These are phyloP conservation scores for Camellia sinensis DNA, from an alignment of 148 eudicot species.

Conservation along the genomic window DNA sequence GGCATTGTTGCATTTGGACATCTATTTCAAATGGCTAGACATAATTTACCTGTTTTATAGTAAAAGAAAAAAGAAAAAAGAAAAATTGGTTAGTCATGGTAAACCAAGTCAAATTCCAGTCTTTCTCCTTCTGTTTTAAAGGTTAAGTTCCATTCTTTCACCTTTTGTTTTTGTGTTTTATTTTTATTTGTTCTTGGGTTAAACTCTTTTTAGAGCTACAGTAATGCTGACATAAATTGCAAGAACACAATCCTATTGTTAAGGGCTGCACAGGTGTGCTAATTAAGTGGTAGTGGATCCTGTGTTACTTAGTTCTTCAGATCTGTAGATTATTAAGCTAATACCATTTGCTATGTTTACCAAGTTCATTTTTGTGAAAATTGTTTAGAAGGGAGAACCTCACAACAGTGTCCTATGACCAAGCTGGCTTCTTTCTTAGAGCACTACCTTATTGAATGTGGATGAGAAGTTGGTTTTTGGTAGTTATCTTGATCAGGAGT, in stretches of 20 bases:
- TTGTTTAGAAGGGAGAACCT: not conserved
- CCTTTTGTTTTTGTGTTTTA: not conserved
- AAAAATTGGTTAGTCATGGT: not conserved
- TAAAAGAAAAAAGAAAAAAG: not conserved
- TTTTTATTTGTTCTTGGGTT: not conserved
- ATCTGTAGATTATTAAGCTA: not conserved
- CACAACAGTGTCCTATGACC: not conserved
- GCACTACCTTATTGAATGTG: not conserved
- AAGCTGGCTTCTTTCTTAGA: not conserved
- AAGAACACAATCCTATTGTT: not conserved
- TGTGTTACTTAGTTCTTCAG: not conserved
- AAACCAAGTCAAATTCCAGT: too few relatives aligned
- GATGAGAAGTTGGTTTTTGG: not conserved
- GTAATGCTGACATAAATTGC: not conserved
- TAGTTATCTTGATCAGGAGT: too few relatives aligned
- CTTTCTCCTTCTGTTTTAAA: too few relatives aligned
- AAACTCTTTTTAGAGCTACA: not conserved
- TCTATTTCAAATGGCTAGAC: not conserved
- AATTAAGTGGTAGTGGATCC: not conserved
- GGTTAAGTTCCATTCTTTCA: not conserved
- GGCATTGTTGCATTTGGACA: not conserved
- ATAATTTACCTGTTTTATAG: not conserved
- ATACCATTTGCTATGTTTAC: not conserved
- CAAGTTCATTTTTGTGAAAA: not conserved
- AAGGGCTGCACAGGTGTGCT: not conserved